These are phyloP conservation scores for Gossypium gossypioides DNA, from an alignment of 441 rosid species.

Conservation along the genomic window DNA sequence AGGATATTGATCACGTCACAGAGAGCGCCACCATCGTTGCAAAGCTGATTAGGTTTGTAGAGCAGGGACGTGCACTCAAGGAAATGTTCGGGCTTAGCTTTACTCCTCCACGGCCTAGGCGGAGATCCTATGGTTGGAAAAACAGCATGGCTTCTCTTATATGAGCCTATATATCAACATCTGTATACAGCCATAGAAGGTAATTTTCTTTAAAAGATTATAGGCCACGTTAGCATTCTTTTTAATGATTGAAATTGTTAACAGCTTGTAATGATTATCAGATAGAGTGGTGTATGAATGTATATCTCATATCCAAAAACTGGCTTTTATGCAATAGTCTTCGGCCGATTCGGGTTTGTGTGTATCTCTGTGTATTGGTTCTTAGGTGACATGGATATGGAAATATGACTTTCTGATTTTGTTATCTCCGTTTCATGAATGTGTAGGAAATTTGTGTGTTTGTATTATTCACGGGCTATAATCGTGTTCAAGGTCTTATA, in stretches of 20 bases:
- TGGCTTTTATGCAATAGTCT: background rate
- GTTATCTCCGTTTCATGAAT: background rate
- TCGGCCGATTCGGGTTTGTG: background rate
- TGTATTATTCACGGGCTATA: too few relatives aligned
- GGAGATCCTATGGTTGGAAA: constrained; percentile 62
- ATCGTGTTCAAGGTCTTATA: too few relatives aligned
- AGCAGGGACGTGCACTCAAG: constrained; percentile 64
- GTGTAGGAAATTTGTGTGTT: too few relatives aligned
- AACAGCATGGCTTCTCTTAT: constrained; percentile 44
- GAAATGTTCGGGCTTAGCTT: constrained; percentile 86
- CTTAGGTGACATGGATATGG: background rate
- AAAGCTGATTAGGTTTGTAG: constrained; percentile 63
- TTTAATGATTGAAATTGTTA: constrained; percentile 12
- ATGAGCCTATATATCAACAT: constrained; percentile 18
- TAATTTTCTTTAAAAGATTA: constrained; percentile 6
- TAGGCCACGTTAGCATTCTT: constrained; percentile 19
- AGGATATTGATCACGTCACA: constrained; percentile 42
- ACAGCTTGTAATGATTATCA: constrained; percentile 1
- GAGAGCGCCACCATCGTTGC: constrained; percentile 81
- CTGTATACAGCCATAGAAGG: background rate
- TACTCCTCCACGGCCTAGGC: constrained; percentile 42
- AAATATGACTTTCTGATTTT: background rate
- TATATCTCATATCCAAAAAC: constrained; percentile 1
- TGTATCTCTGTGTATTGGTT: background rate
- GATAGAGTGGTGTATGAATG: constrained; percentile 12